A percentile compares a stretch with the other conserved stretches of the same genome.
Evolutionary conservation across 2,329 filamentous ascomycete species (phyloP).

Genomic region (Phaeosphaeriaceae sp.): DNA sequence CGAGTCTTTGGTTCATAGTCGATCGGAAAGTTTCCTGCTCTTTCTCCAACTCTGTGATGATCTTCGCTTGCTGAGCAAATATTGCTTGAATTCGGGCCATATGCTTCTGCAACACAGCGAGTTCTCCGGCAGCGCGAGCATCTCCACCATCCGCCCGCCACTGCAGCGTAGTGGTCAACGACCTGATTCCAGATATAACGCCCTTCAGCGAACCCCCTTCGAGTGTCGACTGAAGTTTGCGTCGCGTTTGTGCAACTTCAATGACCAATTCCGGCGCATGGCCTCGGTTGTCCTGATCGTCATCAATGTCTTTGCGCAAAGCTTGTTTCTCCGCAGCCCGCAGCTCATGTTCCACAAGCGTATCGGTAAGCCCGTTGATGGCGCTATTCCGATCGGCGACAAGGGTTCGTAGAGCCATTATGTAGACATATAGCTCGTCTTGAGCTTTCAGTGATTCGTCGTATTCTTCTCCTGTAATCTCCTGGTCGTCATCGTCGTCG

Average conservation of each 20-base stretch:
- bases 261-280: conserved; percentile 73
- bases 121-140: conserved; percentile 66
- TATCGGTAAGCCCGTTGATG: conserved; percentile 78
- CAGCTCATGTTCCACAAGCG: conserved; percentile 76
- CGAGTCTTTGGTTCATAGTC: conserved; percentile 83
- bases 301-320: conserved; percentile 59
- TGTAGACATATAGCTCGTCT: conserved; percentile 87
- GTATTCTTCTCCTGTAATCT: conserved; percentile 88
- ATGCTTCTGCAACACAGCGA: conserved; percentile 68
- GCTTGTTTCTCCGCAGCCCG: conserved; percentile 68
- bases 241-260: conserved; percentile 59
- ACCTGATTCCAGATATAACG: conserved; percentile 73
- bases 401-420: conserved; percentile 76
- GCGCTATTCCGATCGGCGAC: conserved; percentile 80
- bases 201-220: conserved; percentile 72
- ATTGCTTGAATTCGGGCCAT: conserved; percentile 66
- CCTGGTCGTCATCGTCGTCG: conserved; percentile 76
- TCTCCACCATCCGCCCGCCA: conserved; percentile 63
- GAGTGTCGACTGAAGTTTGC: conserved; percentile 57
- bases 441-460: conserved; percentile 85
- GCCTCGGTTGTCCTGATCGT: conserved; percentile 61
- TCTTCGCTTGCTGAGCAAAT: conserved; percentile 60
- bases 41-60: conserved; percentile 62
- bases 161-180: conserved; percentile 65
- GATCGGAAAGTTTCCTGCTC: conserved; percentile 79